Evolutionary conservation across 2,329 filamentous ascomycete species (phyloP).

Genomic region (Trichophyton schoenleinii): DNA sequence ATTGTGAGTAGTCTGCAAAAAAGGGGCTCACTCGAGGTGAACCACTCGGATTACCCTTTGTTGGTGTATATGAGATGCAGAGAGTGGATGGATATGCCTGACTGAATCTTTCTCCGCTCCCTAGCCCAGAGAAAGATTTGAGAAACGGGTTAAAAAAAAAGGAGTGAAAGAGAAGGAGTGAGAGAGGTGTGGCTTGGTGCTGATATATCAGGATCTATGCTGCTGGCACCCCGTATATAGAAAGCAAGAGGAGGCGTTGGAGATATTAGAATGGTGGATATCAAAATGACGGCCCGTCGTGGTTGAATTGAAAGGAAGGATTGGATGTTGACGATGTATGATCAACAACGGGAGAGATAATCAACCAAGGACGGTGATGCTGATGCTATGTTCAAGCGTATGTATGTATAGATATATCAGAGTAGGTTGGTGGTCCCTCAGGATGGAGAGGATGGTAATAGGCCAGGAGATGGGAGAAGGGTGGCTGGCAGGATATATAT

Average conservation of each 20-base stretch:
- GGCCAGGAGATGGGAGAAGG: background rate
- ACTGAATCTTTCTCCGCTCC: background rate
- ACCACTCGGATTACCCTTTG: background rate
- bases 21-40: background rate
- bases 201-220: background rate
- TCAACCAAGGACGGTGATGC: background rate
- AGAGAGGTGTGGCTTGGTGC: background rate
- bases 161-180: background rate
- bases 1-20: background rate
- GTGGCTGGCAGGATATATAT: background rate
- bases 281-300: background rate
- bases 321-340: background rate
- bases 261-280: background rate
- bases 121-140: background rate
- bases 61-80: background rate
- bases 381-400: no score
- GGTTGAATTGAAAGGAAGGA: background rate
- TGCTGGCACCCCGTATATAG: background rate
- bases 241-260: background rate
- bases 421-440: no score
- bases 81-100: background rate
- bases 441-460: background rate
- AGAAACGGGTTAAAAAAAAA: background rate
- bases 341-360: background rate
- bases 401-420: background rate